Evolutionary conservation across 1,284 basidiomycete genomes (phyloP), one percentile per base, ranked within the genome.

Genomic region (Malassezia japonica): DNA sequence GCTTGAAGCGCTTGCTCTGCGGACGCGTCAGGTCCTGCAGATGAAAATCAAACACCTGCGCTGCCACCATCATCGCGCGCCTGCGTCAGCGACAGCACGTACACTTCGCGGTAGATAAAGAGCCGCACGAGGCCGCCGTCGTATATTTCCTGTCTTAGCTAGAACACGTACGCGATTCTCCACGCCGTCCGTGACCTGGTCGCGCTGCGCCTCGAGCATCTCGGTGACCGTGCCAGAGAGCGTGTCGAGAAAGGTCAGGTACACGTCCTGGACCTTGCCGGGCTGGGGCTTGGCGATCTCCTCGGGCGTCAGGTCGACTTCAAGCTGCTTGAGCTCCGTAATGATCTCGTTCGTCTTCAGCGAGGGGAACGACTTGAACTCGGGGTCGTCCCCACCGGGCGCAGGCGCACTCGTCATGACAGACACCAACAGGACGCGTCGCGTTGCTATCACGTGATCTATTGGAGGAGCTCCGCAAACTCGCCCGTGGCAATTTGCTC

Each of bases 401-500:
- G 42, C n/a, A 10, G 20, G 21, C 33, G 18, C 20, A 4, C 13
- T 31, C 24, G 20, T 9, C 43, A n/a, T 36, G 25, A 38, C 18
- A 36, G n/a, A n/a, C n/a, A 18, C 35, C 8, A 36, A 39, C 37
- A 39, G 16, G 24, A 36, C 23, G 38, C 47, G 32, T 32, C 20
- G 24, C 38, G 38, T 29, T 27, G 18, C 27, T 31, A 15, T 51
- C 50, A 53, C 50, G 49, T 50, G 42, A 50, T 45, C 27, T 28
- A 28, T 8, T 15, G 13, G 32, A 29, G 18, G 25, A 29, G 27
- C 33, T 46, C 35, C 16, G 35, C 29, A 48, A 84, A 76, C 54
- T 84, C 80, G 65, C 83, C 83, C 34, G 78, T 74, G 35, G 74
- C 74, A 38, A 70, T 59, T 35, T 62, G 57, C 52, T 72, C 70